Evolutionary conservation across 495 filamentous ascomycete species (phyloP), one percentile per base, ranked within the genome.

Genomic region (Wilcoxina mikolae): DNA sequence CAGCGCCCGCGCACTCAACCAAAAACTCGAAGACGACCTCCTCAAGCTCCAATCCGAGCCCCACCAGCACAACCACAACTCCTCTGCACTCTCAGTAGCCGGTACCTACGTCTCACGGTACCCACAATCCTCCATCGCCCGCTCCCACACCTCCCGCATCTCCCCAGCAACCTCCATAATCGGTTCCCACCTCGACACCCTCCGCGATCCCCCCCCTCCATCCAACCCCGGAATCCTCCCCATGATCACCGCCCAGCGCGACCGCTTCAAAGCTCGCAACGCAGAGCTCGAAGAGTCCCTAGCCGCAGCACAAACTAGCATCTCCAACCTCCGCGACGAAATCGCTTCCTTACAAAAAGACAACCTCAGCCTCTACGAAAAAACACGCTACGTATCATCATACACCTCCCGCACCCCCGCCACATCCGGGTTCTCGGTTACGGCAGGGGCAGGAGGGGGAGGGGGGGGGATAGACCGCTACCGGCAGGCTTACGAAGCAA

Each of bases 91-190:
- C 12, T 96, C 91, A 17, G 84, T 95, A 22, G 87, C 91, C 10
- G 89, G 87, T n/a, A 95, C 87, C 31, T 90, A 94, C 65, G 77
- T 77, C 42, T 87, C 84, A 4, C 81, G 85, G 31, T 84, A 90
- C 65, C 84, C 85, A 0, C 79, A 84, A 58, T 85, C 87, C 4
- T 76, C 83, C 4, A 78, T 77, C 51, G 76, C 76, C 5, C 73
- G 71, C 10, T 74, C 76, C 54, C 72, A 71, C 23, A 73, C 66
- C 49, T 73, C 84, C 24, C 73, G 80, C 56, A 79, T 81, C n/a
- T 96, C 93, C 9, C 91, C 91, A 11, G 95, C 91, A 17, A 94
- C 88, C 3, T 95, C 91, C 11, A 96, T 96, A 60, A 95, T 99
- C 58, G 68, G 67, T 18, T 54, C 62, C 69, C 33, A 70, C 58